Conservation (phyloP, 2,329 filamentous ascomycete genomes). For the Biscogniauxia marginata region DNA sequence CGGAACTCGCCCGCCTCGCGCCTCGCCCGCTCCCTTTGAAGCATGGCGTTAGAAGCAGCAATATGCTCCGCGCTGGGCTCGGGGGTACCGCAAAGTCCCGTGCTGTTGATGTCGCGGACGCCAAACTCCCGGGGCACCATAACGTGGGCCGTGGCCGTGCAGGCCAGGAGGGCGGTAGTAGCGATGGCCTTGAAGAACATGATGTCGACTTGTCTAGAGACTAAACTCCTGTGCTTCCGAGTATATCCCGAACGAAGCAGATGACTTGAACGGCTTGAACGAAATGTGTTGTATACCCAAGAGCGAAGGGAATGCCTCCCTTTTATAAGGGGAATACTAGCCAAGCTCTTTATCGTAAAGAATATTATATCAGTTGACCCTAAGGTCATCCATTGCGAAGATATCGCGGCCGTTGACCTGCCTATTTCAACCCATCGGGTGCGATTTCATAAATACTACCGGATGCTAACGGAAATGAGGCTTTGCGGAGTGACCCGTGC, state of each 20-base stretch:
- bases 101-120: constrained; percentile 7
- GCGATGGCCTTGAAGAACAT: constrained; percentile 27
- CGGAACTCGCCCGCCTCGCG: constrained; percentile 21
- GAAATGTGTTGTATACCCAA: background rate
- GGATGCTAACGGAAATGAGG: background rate
- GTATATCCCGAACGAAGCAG: background rate
- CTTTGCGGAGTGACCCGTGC: background rate
- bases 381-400: background rate
- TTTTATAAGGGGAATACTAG: background rate
- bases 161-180: constrained; percentile 23
- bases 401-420: background rate
- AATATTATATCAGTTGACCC: background rate
- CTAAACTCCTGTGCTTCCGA: background rate
- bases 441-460: background rate
- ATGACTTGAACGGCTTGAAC: background rate
- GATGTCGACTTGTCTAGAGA: constrained; percentile 2
- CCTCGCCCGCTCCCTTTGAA: constrained; percentile 23
- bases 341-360: background rate
- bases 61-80: constrained; percentile 29
- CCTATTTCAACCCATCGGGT: background rate
- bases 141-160: constrained; percentile 20
- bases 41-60: constrained; percentile 24
- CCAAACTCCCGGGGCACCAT: constrained; percentile 12
- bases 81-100: constrained; percentile 28
- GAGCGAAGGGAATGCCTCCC: background rate